Evolutionary conservation across 352 stramenopile species (phyloP).

Genomic region (Pythium phragmiticola): DNA sequence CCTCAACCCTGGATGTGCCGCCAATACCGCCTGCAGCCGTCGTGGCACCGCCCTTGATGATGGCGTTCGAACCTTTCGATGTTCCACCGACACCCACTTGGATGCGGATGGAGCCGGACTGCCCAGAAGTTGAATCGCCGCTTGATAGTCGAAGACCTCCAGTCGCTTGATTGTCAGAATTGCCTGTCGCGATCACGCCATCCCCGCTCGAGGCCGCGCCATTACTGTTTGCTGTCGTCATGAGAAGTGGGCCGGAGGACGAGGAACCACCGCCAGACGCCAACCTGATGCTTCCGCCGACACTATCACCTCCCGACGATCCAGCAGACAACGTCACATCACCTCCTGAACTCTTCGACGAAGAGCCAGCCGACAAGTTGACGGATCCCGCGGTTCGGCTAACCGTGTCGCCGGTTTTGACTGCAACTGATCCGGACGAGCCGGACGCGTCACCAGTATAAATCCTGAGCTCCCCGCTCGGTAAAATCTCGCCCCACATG

Average conservation of each 20-base stretch:
- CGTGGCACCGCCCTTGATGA: slow-evolving; percentile 27
- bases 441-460: slow-evolving; percentile 31
- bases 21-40: slow-evolving; percentile 23
- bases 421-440: slow-evolving; percentile 37
- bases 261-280: neutral
- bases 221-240: neutral
- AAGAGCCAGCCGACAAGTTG: slow-evolving; percentile 40
- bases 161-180: slow-evolving; percentile 25
- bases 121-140: slow-evolving; percentile 31
- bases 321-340: slow-evolving; percentile 40
- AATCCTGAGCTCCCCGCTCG: slow-evolving; percentile 34
- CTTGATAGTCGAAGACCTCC: slow-evolving; percentile 15
- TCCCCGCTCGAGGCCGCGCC: slow-evolving; percentile 37
- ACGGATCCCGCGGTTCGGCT: slow-evolving; percentile 40
- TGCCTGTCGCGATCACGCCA: slow-evolving; percentile 49
- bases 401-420: slow-evolving; percentile 41
- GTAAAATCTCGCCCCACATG: slow-evolving; percentile 31
- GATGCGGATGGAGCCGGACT: slow-evolving; percentile 37
- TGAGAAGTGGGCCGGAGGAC: slow-evolving; percentile 6
- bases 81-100: slow-evolving; percentile 7
- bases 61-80: slow-evolving; percentile 5
- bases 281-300: slow-evolving; percentile 24
- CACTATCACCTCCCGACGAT: slow-evolving; percentile 25
- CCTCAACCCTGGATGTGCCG: slow-evolving; percentile 26
- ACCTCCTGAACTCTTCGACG: slow-evolving; percentile 42